Percentiles rank a stretch among this genome's conserved stretches.
Evolutionary conservation across 768 basidiomycete species (phyloP).

Genomic region (Punctularia strigosozonata): DNA sequence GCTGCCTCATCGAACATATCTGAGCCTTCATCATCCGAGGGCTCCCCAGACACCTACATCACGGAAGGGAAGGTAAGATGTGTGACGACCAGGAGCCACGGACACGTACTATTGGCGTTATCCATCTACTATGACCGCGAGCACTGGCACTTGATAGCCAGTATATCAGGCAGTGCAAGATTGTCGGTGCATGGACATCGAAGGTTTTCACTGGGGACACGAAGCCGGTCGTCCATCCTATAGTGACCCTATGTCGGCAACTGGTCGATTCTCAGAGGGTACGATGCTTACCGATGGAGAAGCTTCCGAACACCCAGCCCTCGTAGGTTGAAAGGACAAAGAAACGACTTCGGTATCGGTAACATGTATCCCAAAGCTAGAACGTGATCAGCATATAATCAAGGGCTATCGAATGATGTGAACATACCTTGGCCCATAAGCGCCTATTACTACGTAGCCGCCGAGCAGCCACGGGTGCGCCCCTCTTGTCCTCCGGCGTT

Average conservation of each 20-base stretch:
- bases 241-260: background rate
- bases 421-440: slow-evolving; percentile 18
- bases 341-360: slow-evolving; percentile 20
- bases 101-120: slow-evolving; percentile 13
- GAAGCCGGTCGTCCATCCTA: slow-evolving; percentile 14
- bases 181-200: slow-evolving; percentile 8
- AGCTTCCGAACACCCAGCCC: slow-evolving; percentile 31
- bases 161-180: slow-evolving; percentile 14
- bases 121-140: slow-evolving; percentile 6
- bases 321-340: slow-evolving; percentile 32
- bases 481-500: too few species aligned
- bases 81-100: too few species aligned
- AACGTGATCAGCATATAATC: background rate
- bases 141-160: slow-evolving; percentile 16
- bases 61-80: too few species aligned
- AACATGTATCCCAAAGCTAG: slow-evolving; percentile 29
- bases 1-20: too few species aligned
- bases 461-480: too few species aligned
- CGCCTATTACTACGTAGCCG: slow-evolving; percentile 6
- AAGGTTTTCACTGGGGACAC: slow-evolving; percentile 7
- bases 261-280: background rate
- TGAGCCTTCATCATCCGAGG: too few species aligned
- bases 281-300: slow-evolving; percentile 21
- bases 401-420: background rate
- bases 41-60: too few species aligned